Evolutionary conservation across 176 grass and related monocot genomes (phyloP).

Genomic region (Dendrocalamus sinicus): DNA sequence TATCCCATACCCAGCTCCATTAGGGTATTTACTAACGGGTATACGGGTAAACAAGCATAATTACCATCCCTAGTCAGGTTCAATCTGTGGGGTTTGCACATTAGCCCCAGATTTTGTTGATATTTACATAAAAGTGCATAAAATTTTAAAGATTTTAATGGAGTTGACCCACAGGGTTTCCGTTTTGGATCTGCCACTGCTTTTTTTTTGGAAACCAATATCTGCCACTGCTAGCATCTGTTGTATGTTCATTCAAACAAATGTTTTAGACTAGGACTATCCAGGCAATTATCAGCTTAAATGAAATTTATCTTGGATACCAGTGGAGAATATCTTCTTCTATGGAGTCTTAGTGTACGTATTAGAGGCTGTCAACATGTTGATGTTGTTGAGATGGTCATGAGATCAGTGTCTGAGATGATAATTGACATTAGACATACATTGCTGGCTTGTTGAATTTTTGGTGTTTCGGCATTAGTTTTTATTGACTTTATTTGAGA

Average conservation of each 20-base stretch:
- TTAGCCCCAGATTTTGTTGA: too few species aligned
- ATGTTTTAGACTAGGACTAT: neutral
- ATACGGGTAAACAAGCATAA: too few species aligned
- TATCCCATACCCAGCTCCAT: too few species aligned
- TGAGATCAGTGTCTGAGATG: conserved; percentile 38
- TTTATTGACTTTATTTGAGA: neutral
- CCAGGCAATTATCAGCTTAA: neutral
- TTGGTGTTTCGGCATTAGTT: neutral
- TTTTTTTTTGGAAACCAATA: neutral
- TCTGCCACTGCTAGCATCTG: neutral
- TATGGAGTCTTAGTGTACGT: conserved; percentile 25
- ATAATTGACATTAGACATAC: neutral
- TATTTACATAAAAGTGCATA: too few species aligned
- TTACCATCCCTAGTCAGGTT: too few species aligned
- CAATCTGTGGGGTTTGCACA: too few species aligned
- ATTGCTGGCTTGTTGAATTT: neutral
- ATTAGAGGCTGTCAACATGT: conserved; percentile 22
- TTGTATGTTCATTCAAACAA: neutral
- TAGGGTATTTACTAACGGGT: too few species aligned
- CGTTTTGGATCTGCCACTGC: too few species aligned
- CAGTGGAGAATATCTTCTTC: conserved; percentile 43
- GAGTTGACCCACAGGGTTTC: too few species aligned
- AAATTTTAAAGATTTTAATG: too few species aligned
- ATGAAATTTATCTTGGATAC: neutral
- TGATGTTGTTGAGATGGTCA: conserved; percentile 44